Evolutionary conservation across 495 filamentous ascomycete genomes (phyloP).

Genomic region (Penicillium turbatum): DNA sequence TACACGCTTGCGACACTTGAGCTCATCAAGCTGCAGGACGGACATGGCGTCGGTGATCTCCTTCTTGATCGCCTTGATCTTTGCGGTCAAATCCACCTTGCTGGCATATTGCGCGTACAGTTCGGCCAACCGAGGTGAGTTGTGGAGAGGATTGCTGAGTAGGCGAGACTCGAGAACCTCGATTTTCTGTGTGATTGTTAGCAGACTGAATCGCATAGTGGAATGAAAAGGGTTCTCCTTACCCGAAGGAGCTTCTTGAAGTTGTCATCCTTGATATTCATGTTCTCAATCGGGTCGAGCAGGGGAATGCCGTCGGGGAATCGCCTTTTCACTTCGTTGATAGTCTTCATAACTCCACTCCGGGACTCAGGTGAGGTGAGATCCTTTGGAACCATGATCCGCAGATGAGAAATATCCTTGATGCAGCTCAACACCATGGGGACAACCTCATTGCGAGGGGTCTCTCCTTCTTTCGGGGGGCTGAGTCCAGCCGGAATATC

Average conservation of each 20-base stretch:
- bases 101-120: slow-evolving; percentile 78
- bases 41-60: slow-evolving; percentile 76
- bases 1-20: slow-evolving; percentile 95
- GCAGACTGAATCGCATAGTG: not conserved
- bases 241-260: slow-evolving; percentile 89
- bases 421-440: slow-evolving; percentile 82
- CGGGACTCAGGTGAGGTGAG: slow-evolving; percentile 56
- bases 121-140: slow-evolving; percentile 73
- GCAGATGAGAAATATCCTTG: slow-evolving; percentile 68
- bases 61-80: slow-evolving; percentile 85
- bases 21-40: slow-evolving; percentile 87
- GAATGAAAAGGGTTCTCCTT: slow-evolving; percentile 17
- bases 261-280: slow-evolving; percentile 83
- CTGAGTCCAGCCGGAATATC: slow-evolving; percentile 61
- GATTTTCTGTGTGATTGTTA: slow-evolving; percentile 61
- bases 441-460: slow-evolving; percentile 74
- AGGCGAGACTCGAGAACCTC: slow-evolving; percentile 92
- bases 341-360: slow-evolving; percentile 58
- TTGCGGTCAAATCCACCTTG: slow-evolving; percentile 68
- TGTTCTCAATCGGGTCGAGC: slow-evolving; percentile 90
- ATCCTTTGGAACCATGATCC: slow-evolving; percentile 76
- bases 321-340: slow-evolving; percentile 72
- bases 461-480: slow-evolving; percentile 62
- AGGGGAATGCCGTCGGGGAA: slow-evolving; percentile 91
- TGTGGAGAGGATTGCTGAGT: slow-evolving; percentile 83